phyloP scores from a whole-genome alignment of 768 basidiomycete species.

The Amanita molliuscula region DNA sequence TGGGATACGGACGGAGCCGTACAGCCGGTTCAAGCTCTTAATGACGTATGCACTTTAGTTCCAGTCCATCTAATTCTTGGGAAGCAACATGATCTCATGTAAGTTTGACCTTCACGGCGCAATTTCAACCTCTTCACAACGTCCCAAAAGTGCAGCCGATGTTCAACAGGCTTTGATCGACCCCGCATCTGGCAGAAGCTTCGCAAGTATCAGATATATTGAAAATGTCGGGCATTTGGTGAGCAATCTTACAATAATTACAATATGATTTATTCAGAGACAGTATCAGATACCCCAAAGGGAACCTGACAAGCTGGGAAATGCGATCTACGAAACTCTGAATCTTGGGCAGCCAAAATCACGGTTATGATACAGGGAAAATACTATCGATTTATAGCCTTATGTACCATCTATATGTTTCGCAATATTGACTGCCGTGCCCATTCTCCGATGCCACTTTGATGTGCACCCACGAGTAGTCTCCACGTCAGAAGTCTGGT shows the following conservation, averaged over 20 bases:
- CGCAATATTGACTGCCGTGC: slow-evolving; percentile 27
- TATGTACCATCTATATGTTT: too few species aligned
- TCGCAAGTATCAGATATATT: slow-evolving; percentile 17
- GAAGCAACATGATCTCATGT: slow-evolving; percentile 43
- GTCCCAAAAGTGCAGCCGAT: slow-evolving; percentile 15
- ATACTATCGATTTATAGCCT: too few species aligned
- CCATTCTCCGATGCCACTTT: slow-evolving; percentile 42
- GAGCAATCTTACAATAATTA: not conserved
- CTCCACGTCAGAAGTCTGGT: slow-evolving; percentile 49
- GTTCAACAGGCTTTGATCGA: slow-evolving; percentile 22
- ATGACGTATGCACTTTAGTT: slow-evolving; percentile 23
- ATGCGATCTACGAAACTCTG: not conserved
- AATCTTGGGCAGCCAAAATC: not conserved
- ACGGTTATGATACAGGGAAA: not conserved
- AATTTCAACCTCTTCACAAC: not conserved
- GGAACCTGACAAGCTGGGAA: slow-evolving; percentile 14
- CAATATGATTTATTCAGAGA: not conserved
- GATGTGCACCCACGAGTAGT: slow-evolving; percentile 25
- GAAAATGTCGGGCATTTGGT: slow-evolving; percentile 20
- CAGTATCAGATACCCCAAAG: slow-evolving; percentile 13
- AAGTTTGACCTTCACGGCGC: slow-evolving; percentile 10
- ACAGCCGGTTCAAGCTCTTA: slow-evolving; percentile 39
- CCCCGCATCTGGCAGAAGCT: slow-evolving; percentile 16
- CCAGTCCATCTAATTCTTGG: slow-evolving; percentile 50
- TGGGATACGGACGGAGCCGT: slow-evolving; percentile 42